A percentile compares a stretch with the other conserved stretches of the same genome.
phyloP scores from a whole-genome alignment of 1,284 basidiomycete species.

The Sanghuangporus sanghuang region DNA sequence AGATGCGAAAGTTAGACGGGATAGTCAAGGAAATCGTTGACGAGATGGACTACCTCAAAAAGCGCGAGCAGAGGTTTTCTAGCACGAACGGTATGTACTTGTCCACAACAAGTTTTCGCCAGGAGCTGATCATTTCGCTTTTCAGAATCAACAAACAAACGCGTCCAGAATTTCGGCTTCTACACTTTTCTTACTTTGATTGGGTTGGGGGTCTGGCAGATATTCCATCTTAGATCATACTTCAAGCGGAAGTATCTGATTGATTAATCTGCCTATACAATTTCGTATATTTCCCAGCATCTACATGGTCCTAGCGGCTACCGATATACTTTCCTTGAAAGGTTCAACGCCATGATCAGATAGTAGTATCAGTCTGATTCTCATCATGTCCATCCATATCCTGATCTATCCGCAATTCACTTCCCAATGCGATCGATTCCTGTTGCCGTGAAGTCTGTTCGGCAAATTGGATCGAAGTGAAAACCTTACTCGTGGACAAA shows the following conservation, averaged over 20 bases:
- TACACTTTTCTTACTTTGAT: conserved; percentile 80
- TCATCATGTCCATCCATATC: not conserved
- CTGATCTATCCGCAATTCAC: not conserved
- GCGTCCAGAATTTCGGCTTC: conserved; percentile 92
- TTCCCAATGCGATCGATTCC: not conserved
- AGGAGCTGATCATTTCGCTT: not conserved
- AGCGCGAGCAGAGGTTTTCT: conserved; percentile 86
- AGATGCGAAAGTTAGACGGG: conserved; percentile 97
- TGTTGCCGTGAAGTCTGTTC: not conserved
- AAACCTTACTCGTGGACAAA: not conserved
- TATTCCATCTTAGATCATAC: conserved; percentile 88
- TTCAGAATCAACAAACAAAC: conserved; percentile 84
- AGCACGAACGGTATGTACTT: conserved; percentile 81
- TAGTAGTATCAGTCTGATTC: not conserved
- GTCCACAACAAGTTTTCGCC: not conserved
- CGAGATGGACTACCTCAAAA: conserved; percentile 90
- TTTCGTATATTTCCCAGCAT: not conserved
- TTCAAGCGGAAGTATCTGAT: conserved; percentile 98
- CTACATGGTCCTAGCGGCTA: not conserved
- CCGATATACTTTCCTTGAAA: not conserved
- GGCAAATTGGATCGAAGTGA: conserved; percentile 4
- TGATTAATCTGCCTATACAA: conserved; percentile 43
- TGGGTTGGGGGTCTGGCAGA: conserved; percentile 90
- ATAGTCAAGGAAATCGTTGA: conserved; percentile 93
- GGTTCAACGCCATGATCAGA: too few relatives aligned